Evolutionary conservation across 2,329 filamentous ascomycete species (phyloP).

Genomic region (Apiospora saccharicola): DNA sequence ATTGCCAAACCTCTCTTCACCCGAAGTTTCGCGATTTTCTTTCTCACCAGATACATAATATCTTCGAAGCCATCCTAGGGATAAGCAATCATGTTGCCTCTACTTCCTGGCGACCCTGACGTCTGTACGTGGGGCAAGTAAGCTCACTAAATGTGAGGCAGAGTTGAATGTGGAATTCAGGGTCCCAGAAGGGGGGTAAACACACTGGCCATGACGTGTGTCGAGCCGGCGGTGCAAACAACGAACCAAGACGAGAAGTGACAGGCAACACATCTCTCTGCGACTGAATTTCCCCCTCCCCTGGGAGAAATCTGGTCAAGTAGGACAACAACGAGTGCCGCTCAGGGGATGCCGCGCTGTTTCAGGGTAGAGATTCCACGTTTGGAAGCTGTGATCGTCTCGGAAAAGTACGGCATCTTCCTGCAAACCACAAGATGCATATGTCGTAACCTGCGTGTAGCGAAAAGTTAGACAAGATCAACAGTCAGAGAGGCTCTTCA

Average conservation of each 20-base stretch:
- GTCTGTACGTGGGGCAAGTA: neutral
- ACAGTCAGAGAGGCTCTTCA: neutral
- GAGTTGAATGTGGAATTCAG: conserved; percentile 2
- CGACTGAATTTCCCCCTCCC: neutral
- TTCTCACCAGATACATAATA: neutral
- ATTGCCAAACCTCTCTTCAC: neutral
- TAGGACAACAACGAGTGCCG: neutral
- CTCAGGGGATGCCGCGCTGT: conserved; percentile 4
- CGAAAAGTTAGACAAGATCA: neutral
- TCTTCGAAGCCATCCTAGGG: neutral
- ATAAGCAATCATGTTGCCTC: neutral
- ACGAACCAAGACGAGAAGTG: neutral
- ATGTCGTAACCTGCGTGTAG: neutral
- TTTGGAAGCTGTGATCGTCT: conserved; percentile 5
- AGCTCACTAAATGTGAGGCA: neutral
- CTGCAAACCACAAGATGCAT: neutral
- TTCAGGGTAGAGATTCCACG: neutral
- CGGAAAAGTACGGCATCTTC: neutral
- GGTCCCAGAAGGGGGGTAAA: conserved; percentile 3
- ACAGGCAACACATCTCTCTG: neutral
- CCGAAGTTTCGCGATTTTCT: neutral
- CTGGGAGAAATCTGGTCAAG: neutral
- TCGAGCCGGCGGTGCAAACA: conserved; percentile 1
- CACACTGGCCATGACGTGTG: neutral
- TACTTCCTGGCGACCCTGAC: neutral